Evolutionary conservation across 2,329 filamentous ascomycete species (phyloP).

Genomic region (Colletotrichum godetiae): DNA sequence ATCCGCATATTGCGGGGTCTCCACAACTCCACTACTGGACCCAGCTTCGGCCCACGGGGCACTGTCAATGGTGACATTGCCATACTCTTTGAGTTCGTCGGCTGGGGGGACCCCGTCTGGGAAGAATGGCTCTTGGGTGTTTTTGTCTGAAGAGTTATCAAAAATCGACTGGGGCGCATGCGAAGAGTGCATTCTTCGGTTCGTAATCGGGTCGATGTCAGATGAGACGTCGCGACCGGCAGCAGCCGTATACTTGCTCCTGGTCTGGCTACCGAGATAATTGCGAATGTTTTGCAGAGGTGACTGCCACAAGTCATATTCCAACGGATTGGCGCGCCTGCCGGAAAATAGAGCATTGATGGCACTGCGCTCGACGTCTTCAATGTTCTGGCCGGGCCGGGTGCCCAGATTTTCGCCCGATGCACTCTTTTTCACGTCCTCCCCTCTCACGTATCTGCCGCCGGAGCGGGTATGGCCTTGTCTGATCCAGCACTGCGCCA

Average conservation of each 20-base stretch:
- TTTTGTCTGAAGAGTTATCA: conserved; percentile 8
- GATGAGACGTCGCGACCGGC: conserved; percentile 45
- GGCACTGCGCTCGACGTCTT: conserved; percentile 57
- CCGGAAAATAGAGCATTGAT: conserved; percentile 56
- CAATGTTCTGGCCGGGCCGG: conserved; percentile 54
- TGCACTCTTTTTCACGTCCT: conserved; percentile 49
- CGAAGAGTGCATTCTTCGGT: conserved; percentile 56
- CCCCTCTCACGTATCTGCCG: conserved; percentile 48
- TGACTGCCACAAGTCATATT: conserved; percentile 44
- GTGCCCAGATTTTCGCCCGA: conserved; percentile 50
- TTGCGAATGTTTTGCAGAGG: conserved; percentile 48
- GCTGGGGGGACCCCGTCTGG: conserved; percentile 48
- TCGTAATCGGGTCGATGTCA: conserved; percentile 70
- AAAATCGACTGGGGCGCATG: conserved; percentile 34
- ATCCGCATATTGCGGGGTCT: conserved; percentile 39
- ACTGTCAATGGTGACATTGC: conserved; percentile 45
- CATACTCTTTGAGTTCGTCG: conserved; percentile 49
- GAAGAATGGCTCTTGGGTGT: conserved; percentile 41
- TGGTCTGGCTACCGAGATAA: conserved; percentile 40
- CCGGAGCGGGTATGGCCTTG: conserved; percentile 38
- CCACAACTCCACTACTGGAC: conserved; percentile 31
- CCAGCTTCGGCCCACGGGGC: conserved; percentile 37
- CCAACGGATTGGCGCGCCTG: conserved; percentile 37
- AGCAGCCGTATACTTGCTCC: conserved; percentile 12
- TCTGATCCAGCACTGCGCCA: conserved; percentile 53